A percentile compares a stretch with the other conserved stretches of the same genome.
Conservation (phyloP, 768 basidiomycete genomes). For the Mycena chlorophos region DNA sequence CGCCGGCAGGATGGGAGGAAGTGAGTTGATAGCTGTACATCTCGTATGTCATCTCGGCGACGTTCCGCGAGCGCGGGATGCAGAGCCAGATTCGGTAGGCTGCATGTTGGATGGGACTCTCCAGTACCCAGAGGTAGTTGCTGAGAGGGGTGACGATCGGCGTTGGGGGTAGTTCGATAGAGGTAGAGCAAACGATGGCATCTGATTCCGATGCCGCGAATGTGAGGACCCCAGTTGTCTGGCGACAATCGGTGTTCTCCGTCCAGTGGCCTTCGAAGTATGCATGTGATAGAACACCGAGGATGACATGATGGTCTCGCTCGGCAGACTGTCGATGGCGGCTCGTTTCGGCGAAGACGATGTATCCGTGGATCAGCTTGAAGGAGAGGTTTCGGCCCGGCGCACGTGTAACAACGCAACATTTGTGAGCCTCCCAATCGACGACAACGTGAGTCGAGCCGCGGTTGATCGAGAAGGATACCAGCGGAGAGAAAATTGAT, state of each 20-base stretch:
- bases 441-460: neutral
- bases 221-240: too few relatives aligned
- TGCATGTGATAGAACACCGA: neutral
- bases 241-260: neutral
- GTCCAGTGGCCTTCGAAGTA: neutral
- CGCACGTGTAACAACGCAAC: neutral
- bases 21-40: neutral
- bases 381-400: neutral
- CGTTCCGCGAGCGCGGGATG: neutral
- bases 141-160: neutral
- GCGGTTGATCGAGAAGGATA: neutral
- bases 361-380: neutral
- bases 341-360: neutral
- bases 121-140: neutral
- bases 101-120: neutral
- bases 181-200: neutral
- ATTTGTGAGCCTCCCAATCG: neutral
- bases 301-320: neutral
- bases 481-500: neutral
- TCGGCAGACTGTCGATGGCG: neutral
- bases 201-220: too few relatives aligned
- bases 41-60: neutral
- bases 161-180: neutral
- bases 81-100: neutral
- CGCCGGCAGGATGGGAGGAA: neutral